Conservation (phyloP, 2,329 filamentous ascomycete genomes). For the Chaetomium olivaceum region DNA sequence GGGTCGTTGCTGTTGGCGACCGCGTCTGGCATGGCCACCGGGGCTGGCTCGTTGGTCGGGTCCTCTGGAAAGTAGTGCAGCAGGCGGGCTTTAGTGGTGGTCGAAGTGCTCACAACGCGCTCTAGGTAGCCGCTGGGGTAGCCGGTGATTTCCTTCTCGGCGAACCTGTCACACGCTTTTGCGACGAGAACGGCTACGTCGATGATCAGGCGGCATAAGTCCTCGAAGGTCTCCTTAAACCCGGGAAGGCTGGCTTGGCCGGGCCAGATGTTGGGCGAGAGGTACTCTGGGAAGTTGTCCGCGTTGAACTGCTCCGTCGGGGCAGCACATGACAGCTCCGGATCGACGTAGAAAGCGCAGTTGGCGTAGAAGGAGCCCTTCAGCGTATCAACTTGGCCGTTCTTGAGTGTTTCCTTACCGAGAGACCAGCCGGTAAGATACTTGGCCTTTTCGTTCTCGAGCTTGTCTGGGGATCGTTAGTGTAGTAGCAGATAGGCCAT, state of each 20-base stretch:
- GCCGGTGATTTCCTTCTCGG: slow-evolving; percentile 71
- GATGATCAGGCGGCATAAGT: slow-evolving; percentile 81
- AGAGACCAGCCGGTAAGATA: slow-evolving; percentile 76
- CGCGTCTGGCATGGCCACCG: slow-evolving; percentile 36
- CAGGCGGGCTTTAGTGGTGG: slow-evolving; percentile 85
- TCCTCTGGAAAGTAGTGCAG: slow-evolving; percentile 86
- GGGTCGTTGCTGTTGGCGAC: slow-evolving; percentile 38
- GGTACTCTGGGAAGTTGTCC: slow-evolving; percentile 79
- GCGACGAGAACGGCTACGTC: slow-evolving; percentile 88
- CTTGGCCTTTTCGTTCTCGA: slow-evolving; percentile 61
- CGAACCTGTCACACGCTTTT: slow-evolving; percentile 84
- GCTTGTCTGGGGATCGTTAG: slow-evolving; percentile 45
- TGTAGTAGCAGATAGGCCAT: neutral
- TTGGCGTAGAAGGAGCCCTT: slow-evolving; percentile 87
- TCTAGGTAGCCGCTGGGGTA: slow-evolving; percentile 82
- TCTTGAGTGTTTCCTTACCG: slow-evolving; percentile 78
- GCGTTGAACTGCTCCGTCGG: slow-evolving; percentile 60
- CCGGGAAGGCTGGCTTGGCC: slow-evolving; percentile 66
- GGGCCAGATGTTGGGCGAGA: slow-evolving; percentile 89
- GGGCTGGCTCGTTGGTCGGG: slow-evolving; percentile 35
- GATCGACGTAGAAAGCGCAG: slow-evolving; percentile 73
- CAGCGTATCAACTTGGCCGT: slow-evolving; percentile 74
- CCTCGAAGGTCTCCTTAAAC: slow-evolving; percentile 71
- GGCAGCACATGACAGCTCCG: slow-evolving; percentile 59
- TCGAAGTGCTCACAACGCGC: slow-evolving; percentile 79